Base-by-base conservation (phyloP, 208 protist genomes). In the Leishmania tarentolae region DNA sequence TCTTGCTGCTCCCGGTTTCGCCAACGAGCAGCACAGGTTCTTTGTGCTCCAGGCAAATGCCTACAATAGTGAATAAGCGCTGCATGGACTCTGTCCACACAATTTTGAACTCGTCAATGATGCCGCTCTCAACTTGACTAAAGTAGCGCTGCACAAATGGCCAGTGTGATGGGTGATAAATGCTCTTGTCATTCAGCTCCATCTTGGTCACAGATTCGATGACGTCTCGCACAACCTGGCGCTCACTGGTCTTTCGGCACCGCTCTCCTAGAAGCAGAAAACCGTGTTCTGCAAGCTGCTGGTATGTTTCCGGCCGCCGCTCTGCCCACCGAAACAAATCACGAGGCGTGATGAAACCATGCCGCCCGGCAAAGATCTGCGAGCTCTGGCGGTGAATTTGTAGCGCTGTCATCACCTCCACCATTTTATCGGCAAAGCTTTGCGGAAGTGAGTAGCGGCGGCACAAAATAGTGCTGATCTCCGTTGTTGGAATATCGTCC, bases 291-390 rank as follows among this genome's bases (percentile, higher is more conserved):
- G 98, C 99, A 4, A 99, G 92, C 83, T 98, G 91, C 76, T 99
- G 90, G 77, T 98, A 98, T 21, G 94, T 98, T 19, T 70, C 53
- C 13, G 97, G 94, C 35, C 90, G 78, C 37, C 99, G 91, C 75
- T 99, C 96, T 0, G 99, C 99, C 99, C 99, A 99, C n/a, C 99
- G 93, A 92, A 99, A 99, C 11, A 99, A 86, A 88, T 99, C 99
- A 75, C 99, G 94, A 28, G 99, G 96, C 21, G 99, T 99, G 61
- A 99, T 99, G 84, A 99, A 99, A 31, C 98, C 98, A 83, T 99
- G 94, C 77, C 99, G 97, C 35, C 99, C 99, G 19, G 98, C 98
- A 91, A 99, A 99, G 59, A 99, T 94, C 75, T 98, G 93, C n/a
- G 97, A 98, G 85, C 86, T 89, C 82, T 98, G 95, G 52, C 97